Conservation (phyloP, 805 yeast species). For the Candida xiaguanensis region DNA sequence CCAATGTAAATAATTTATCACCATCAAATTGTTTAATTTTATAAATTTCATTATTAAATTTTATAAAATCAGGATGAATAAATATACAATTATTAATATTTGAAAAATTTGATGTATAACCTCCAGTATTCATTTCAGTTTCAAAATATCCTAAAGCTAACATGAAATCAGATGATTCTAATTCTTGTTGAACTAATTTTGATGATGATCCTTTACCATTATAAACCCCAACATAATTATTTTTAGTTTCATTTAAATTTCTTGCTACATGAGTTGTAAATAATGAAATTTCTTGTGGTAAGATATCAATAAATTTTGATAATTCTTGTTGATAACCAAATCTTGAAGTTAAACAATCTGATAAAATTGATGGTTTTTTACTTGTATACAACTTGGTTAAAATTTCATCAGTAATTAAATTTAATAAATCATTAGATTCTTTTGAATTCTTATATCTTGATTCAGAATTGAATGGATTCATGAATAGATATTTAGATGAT, state of each 20-base stretch:
- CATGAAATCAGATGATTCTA: slow-evolving; percentile 58
- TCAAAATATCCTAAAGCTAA: slow-evolving; percentile 64
- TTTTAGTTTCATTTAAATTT: slow-evolving; percentile 68
- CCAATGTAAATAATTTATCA: slow-evolving; percentile 22
- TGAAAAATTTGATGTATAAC: slow-evolving; percentile 18
- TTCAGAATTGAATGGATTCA: slow-evolving; percentile 11
- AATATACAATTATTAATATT: slow-evolving; percentile 27
- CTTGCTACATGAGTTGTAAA: slow-evolving; percentile 65
- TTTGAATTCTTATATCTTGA: slow-evolving; percentile 8
- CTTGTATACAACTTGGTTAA: slow-evolving; percentile 50
- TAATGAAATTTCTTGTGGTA: slow-evolving; percentile 38
- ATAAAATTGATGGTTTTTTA: slow-evolving; percentile 60
- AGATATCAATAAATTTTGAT: slow-evolving; percentile 45
- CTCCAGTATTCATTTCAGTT: slow-evolving; percentile 28
- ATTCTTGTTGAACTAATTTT: slow-evolving; percentile 14
- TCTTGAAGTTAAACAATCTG: slow-evolving; percentile 68
- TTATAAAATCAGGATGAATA: slow-evolving; percentile 40
- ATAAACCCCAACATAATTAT: slow-evolving; percentile 67
- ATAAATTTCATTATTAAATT: slow-evolving; percentile 27
- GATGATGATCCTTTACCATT: slow-evolving; percentile 50
- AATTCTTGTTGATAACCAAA: slow-evolving; percentile 45
- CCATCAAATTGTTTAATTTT: slow-evolving; percentile 21
- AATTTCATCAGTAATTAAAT: slow-evolving; percentile 30
- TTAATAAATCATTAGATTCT: slow-evolving; percentile 14
- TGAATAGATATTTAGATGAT: slow-evolving; percentile 17